A percentile compares a stretch with the other conserved stretches of the same genome.
Conservation (phyloP, 2,329 filamentous ascomycete species). For the Hirsutella minnesotensis region DNA sequence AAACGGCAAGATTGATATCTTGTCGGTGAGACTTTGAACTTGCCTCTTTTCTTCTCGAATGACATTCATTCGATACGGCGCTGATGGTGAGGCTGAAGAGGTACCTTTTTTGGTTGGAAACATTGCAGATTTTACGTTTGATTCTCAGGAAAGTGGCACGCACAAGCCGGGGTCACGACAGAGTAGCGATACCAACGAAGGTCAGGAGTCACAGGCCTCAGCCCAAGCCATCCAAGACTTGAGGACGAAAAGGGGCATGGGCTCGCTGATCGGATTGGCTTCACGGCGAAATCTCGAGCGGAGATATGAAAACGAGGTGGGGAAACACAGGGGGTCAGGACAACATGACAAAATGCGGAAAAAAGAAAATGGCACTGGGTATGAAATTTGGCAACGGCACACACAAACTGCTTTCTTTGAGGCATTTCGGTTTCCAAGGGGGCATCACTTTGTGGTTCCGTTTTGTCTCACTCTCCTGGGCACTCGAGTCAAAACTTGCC, state of each 20-base stretch:
- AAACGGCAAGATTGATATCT: too few species aligned
- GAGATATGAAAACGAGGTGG: neutral
- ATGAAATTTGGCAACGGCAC: conserved; percentile 6
- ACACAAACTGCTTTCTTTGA: conserved; percentile 3
- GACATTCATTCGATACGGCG: too few species aligned
- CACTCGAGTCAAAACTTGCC: too few species aligned
- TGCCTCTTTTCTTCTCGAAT: too few species aligned
- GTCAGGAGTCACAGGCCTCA: neutral
- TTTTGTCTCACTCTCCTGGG: too few species aligned
- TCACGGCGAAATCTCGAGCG: neutral
- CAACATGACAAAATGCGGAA: conserved; percentile 1
- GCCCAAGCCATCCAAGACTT: too few species aligned
- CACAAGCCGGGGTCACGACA: conserved; percentile 3
- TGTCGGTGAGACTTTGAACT: too few species aligned
- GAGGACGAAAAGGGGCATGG: too few species aligned
- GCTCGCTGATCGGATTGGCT: too few species aligned
- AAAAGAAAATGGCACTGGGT: conserved; percentile 4
- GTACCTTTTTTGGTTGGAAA: conserved; percentile 7
- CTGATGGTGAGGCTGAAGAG: too few species aligned
- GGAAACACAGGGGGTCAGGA: neutral
- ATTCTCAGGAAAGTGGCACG: neutral
- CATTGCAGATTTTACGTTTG: conserved; percentile 3
- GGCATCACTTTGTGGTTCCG: neutral
- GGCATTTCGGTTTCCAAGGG: neutral
- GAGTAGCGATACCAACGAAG: neutral